phyloP scores from a whole-genome alignment of 768 basidiomycete species.

The Xerocomellus chrysenteron region DNA sequence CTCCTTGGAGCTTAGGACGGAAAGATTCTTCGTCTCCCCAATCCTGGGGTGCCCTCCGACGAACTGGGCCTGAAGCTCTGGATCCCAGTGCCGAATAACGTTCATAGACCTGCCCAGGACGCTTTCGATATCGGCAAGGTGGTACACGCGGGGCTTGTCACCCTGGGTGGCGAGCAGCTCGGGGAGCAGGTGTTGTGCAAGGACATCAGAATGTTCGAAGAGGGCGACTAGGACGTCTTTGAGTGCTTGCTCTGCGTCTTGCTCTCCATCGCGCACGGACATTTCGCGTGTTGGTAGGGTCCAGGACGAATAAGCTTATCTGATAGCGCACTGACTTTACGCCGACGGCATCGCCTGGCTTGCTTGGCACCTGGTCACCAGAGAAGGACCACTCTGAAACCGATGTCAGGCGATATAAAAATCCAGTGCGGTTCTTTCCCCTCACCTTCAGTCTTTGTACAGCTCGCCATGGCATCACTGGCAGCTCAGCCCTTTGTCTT shows the following conservation, averaged over 20 bases:
- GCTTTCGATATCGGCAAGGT: conserved; percentile 43
- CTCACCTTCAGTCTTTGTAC: neutral
- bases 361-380: conserved; percentile 4
- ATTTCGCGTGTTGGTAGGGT: neutral
- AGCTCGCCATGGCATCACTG: conserved; percentile 17
- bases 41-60: conserved; percentile 87
- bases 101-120: conserved; percentile 56
- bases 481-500: conserved; percentile 44
- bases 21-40: conserved; percentile 76
- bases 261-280: neutral
- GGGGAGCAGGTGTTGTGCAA: conserved; percentile 54
- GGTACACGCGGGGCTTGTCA: conserved; percentile 18
- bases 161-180: conserved; percentile 39
- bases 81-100: conserved; percentile 54
- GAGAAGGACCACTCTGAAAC: neutral
- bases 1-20: conserved; percentile 74
- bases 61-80: conserved; percentile 55
- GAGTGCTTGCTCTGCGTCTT: conserved; percentile 24
- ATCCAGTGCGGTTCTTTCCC: neutral
- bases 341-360: neutral
- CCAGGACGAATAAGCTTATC: conserved; percentile 4
- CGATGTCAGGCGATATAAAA: neutral
- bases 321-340: neutral
- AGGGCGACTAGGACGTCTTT: conserved; percentile 40
- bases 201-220: conserved; percentile 69